A percentile compares a stretch with the other conserved stretches of the same genome.
These are phyloP conservation scores for Abrus precatorius DNA, from an alignment of 306 rosid species.

Conservation along the genomic window DNA sequence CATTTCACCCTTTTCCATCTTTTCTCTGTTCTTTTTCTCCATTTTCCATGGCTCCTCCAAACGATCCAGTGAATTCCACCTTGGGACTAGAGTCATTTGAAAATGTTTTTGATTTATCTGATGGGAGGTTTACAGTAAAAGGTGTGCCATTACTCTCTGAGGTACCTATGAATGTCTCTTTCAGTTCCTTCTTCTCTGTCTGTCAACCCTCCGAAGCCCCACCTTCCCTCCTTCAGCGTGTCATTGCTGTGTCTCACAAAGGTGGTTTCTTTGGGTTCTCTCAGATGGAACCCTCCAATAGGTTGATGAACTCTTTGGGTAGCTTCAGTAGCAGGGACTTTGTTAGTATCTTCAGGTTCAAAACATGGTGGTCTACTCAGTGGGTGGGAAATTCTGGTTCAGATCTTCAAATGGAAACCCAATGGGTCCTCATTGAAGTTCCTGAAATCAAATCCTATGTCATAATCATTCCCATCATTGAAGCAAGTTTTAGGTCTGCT, in stretches of 20 bases:
- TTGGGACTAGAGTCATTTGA: constrained; percentile 36
- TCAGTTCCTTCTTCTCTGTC: constrained; percentile 63
- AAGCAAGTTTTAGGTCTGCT: constrained; percentile 75
- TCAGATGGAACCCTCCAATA: constrained; percentile 59
- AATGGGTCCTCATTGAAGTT: constrained; percentile 75
- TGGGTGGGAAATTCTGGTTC: constrained; percentile 94
- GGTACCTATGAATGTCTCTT: constrained; percentile 77
- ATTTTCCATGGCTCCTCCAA: constrained; percentile 72
- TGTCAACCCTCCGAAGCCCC: constrained; percentile 65
- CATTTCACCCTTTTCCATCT: not conserved
- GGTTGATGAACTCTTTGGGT: constrained; percentile 72
- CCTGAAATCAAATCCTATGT: constrained; percentile 77
- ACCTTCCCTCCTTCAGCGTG: constrained; percentile 61
- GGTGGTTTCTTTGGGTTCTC: constrained; percentile 86
- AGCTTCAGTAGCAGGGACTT: constrained; percentile 66
- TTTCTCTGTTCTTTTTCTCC: not conserved
- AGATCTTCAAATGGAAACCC: constrained; percentile 86
- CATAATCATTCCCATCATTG: constrained; percentile 72
- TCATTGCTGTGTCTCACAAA: constrained; percentile 59
- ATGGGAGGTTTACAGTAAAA: constrained; percentile 59
- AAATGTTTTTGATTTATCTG: constrained; percentile 56
- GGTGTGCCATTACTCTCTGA: constrained; percentile 68
- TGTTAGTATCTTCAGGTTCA: constrained; percentile 82
- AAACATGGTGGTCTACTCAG: constrained; percentile 97
- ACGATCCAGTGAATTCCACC: constrained; percentile 51